Base-by-base conservation (phyloP, 129 eudicot genomes). In the Pittosporum tobira region DNA sequence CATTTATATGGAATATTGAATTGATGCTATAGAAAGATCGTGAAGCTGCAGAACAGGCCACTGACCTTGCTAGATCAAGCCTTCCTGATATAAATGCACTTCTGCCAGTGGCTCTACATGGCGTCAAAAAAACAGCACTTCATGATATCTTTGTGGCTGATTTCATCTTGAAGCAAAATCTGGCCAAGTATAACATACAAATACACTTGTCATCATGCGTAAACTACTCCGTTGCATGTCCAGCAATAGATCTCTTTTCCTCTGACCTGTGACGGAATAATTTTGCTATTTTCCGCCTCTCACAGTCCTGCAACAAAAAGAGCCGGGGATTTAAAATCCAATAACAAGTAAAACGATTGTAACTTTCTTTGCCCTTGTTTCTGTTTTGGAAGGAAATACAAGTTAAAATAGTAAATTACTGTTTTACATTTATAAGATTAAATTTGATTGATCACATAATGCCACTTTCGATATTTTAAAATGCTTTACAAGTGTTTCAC, bases 261-360 rank as follows among this genome's bases (percentile, higher is more conserved):
- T 91, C 99, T 43, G 84, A 55, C 66, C 99, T 79, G 81, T 93
- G 99, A 36, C 67, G 99, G 81, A 71, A 93, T 67, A 93, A 59
- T 70, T 93, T 93, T 1, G 99, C 99, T 59, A 87, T 79, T 70
- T 79, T 80, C 74, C 99, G 71, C 73, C 99, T 79, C 73, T 93
- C 99, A 70, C 99, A 93, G 71, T 93, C 99, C 99, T 93, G 83
- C 30, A 63, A 58, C 21, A 37, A 24, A 26, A 40, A 54, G 22
- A 59, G 7, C 25, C 1, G 1, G 12, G 44, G 1, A 22, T 15
- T 27, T 27, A 52, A 52, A 9, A 5, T 21, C 28, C 26, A 52
- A 22, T n/a, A n/a, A n/a, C n/a, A n/a, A n/a, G n/a, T n/a, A n/a
- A n/a, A n/a, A n/a, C n/a, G n/a, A 2, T 6, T 23, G n/a, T 46